These are phyloP conservation scores for Rhodotorula sp. DNA, from an alignment of 1,284 basidiomycete species.

Conservation along the genomic window DNA sequence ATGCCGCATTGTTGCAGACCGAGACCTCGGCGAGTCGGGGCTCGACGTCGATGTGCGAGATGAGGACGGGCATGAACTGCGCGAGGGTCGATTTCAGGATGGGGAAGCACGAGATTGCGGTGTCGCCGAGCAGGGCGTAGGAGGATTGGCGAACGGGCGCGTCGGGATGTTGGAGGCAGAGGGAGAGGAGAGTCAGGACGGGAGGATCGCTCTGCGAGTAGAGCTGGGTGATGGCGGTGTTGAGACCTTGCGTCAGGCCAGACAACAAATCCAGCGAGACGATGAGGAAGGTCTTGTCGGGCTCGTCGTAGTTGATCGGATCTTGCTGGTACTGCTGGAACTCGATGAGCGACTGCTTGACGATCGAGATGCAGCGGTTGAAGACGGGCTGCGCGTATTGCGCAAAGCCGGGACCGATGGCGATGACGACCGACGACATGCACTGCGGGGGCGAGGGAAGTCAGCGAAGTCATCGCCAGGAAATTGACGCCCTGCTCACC, in stretches of 20 bases:
- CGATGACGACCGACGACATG: constrained; percentile 94
- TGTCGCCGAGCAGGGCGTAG: constrained; percentile 93
- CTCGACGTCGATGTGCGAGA: constrained; percentile 84
- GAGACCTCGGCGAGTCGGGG: constrained; percentile 88
- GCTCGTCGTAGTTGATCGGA: constrained; percentile 65
- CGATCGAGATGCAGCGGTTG: constrained; percentile 83
- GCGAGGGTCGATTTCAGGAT: constrained; percentile 80
- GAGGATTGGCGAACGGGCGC: constrained; percentile 93
- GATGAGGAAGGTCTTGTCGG: constrained; percentile 93
- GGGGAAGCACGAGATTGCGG: constrained; percentile 91
- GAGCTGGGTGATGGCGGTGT: constrained; percentile 68
- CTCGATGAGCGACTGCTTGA: constrained; percentile 73
- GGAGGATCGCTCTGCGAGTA: constrained; percentile 64
- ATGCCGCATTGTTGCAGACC: constrained; percentile 99
- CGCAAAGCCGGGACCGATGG: constrained; percentile 86
- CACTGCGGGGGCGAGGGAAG: constrained; percentile 60
- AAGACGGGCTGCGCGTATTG: constrained; percentile 90
- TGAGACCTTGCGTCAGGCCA: constrained; percentile 91
- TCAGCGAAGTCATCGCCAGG: background rate
- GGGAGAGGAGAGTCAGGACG: constrained; percentile 71
- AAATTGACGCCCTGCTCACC: constrained; percentile 54
- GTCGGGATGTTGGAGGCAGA: constrained; percentile 84
- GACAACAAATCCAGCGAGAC: constrained; percentile 94
- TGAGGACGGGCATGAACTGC: constrained; percentile 84
- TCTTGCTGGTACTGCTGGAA: constrained; percentile 73